A percentile compares a stretch with the other conserved stretches of the same genome.
phyloP scores from a whole-genome alignment of 768 basidiomycete genomes.

The Boletus vinaceobasis region DNA sequence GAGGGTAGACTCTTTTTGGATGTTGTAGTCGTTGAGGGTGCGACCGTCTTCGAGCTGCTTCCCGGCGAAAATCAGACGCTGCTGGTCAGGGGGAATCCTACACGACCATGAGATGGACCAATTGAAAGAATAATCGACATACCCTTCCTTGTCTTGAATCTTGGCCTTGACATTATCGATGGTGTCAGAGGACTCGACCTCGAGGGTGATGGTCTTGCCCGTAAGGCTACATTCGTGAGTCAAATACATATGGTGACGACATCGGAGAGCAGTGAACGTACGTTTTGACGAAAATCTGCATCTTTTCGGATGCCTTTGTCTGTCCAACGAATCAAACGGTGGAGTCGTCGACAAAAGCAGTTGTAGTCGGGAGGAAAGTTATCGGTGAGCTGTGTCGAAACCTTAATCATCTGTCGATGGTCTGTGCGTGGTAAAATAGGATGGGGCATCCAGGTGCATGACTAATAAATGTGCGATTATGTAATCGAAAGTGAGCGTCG shows the following conservation, averaged over 20 bases:
- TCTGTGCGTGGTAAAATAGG: conserved; percentile 36
- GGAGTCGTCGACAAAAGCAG: conserved; percentile 91
- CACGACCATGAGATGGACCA: conserved; percentile 2
- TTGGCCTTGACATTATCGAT: conserved; percentile 98
- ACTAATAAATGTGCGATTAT: conserved; percentile 10
- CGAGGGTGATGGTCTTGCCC: conserved; percentile 98
- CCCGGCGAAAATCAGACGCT: conserved; percentile 97
- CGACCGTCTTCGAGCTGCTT: conserved; percentile 99
- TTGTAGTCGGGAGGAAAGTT: conserved; percentile 21
- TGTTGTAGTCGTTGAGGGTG: conserved; percentile 93
- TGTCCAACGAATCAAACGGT: conserved; percentile 87
- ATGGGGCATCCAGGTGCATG: neutral
- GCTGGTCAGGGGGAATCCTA: conserved; percentile 91
- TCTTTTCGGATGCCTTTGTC: conserved; percentile 73
- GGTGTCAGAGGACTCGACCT: conserved; percentile 96
- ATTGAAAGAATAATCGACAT: conserved; percentile 16
- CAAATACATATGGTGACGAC: neutral
- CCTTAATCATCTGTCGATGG: conserved; percentile 39
- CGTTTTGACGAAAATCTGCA: conserved; percentile 99
- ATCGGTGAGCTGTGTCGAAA: conserved; percentile 16
- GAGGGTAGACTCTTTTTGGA: conserved; percentile 99
- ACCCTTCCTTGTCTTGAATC: conserved; percentile 98
- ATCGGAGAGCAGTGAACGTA: conserved; percentile 36
- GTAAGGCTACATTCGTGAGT: conserved; percentile 65
- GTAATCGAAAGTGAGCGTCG: conserved; percentile 14